Evolutionary conservation across 441 rosid species (phyloP).

Genomic region (Breynia disticha): DNA sequence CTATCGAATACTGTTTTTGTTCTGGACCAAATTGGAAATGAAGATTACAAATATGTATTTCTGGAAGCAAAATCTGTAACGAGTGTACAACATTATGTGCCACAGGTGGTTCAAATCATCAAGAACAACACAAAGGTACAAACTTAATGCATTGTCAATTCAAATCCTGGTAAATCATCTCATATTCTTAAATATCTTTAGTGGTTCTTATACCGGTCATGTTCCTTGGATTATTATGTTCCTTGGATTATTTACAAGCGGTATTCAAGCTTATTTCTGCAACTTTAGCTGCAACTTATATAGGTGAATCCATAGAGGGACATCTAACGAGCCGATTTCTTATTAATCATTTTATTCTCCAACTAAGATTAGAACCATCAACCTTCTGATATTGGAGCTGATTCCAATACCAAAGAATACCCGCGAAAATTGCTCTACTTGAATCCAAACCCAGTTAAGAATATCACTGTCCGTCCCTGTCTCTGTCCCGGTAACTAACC

Average conservation of each 20-base stretch:
- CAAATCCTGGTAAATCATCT: no score
- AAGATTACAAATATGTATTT: neutral
- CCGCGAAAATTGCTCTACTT: no score
- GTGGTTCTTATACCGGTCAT: constrained; percentile 4
- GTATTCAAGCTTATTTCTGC: constrained; percentile 7
- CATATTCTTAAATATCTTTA: neutral
- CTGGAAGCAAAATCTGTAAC: neutral
- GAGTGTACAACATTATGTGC: neutral
- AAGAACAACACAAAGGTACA: constrained; percentile 1
- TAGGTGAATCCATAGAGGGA: no score
- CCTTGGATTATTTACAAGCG: constrained; percentile 12
- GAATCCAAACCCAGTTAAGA: no score
- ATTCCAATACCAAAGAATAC: no score
- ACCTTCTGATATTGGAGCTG: no score
- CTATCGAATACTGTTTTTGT: neutral
- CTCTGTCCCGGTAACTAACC: no score
- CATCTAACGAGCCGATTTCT: no score
- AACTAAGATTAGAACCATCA: no score
- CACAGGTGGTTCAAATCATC: neutral
- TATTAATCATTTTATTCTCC: no score
- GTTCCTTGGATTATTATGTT: constrained; percentile 12
- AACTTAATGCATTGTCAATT: no score
- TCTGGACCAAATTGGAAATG: constrained; percentile 1
- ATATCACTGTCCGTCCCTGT: no score
- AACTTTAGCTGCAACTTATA: neutral